These are phyloP conservation scores for Calonectria henricotiae DNA, from an alignment of 2,329 filamentous ascomycete species.

Conservation along the genomic window DNA sequence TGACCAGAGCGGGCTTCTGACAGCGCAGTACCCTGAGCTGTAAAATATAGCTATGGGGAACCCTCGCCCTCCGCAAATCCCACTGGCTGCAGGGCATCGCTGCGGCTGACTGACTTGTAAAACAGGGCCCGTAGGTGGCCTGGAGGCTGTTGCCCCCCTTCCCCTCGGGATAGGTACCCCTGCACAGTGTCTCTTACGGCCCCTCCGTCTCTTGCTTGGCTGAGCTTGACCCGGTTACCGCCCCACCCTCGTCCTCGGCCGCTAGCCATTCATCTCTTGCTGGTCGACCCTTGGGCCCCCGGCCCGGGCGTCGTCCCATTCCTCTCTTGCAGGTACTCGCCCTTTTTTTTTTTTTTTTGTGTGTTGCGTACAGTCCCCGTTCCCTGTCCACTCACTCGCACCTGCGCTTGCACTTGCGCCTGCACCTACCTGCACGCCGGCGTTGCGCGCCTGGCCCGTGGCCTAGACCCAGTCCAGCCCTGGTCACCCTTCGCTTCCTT, in stretches of 20 bases:
- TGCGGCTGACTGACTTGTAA: slow-evolving; percentile 24
- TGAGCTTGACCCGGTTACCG: slow-evolving; percentile 31
- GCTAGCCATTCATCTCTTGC: slow-evolving; percentile 35
- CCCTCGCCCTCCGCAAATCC: slow-evolving; percentile 19
- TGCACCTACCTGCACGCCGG: slow-evolving; percentile 33
- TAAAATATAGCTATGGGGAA: slow-evolving; percentile 8
- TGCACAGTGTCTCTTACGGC: slow-evolving; percentile 50
- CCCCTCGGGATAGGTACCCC: slow-evolving; percentile 44
- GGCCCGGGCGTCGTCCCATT: slow-evolving; percentile 34
- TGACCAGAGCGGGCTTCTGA: slow-evolving; percentile 18
- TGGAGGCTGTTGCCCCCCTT: slow-evolving; percentile 13
- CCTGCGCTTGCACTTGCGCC: slow-evolving; percentile 40
- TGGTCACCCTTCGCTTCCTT: slow-evolving; percentile 30
- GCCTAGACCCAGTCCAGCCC: slow-evolving; percentile 32
- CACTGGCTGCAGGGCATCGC: slow-evolving; percentile 1
- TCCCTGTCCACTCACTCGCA: slow-evolving; percentile 39
- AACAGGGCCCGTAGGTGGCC: slow-evolving; percentile 13
- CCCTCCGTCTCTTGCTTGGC: slow-evolving; percentile 36
- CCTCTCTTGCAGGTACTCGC: slow-evolving; percentile 31
- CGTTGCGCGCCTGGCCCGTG: slow-evolving; percentile 20
- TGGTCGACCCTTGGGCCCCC: slow-evolving; percentile 34
- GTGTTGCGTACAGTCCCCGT: slow-evolving; percentile 15
- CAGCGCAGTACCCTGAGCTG: slow-evolving; percentile 21
- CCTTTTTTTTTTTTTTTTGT: slow-evolving; percentile 18
- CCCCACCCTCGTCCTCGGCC: slow-evolving; percentile 39